A percentile compares a stretch with the other conserved stretches of the same genome.
Evolutionary conservation across 2,329 filamentous ascomycete genomes (phyloP).

Genomic region (Ceratocystis papillata): DNA sequence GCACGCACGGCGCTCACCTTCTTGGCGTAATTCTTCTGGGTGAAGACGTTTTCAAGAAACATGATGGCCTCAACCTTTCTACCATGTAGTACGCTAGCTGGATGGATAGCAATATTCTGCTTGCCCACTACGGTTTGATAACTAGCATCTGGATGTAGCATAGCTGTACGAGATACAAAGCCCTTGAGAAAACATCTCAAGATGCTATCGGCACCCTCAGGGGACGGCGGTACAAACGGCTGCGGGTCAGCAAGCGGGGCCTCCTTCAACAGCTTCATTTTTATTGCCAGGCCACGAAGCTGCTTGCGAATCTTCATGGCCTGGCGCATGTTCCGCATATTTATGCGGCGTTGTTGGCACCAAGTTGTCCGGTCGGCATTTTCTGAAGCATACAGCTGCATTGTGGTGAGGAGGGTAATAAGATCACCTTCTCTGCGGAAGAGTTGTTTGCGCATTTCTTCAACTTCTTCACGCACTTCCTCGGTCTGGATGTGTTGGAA

Average conservation of each 20-base stretch:
- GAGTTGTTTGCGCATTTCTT: slow-evolving; percentile 45
- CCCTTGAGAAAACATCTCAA: slow-evolving; percentile 53
- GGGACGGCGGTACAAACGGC: slow-evolving; percentile 44
- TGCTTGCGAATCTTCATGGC: slow-evolving; percentile 53
- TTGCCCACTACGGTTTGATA: slow-evolving; percentile 51
- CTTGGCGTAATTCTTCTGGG: slow-evolving; percentile 55
- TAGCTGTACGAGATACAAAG: slow-evolving; percentile 50
- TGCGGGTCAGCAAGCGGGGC: slow-evolving; percentile 41
- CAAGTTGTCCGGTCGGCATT: slow-evolving; percentile 45
- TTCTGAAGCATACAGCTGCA: slow-evolving; percentile 51
- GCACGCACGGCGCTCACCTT: slow-evolving; percentile 53
- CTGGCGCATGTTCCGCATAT: slow-evolving; percentile 50
- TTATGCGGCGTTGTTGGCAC: slow-evolving; percentile 49
- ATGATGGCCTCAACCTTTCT: slow-evolving; percentile 56
- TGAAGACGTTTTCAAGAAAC: slow-evolving; percentile 58
- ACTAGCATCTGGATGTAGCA: slow-evolving; percentile 48
- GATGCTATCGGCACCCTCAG: slow-evolving; percentile 44
- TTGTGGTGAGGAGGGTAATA: slow-evolving; percentile 52
- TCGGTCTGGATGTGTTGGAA: slow-evolving; percentile 50
- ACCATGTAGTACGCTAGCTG: slow-evolving; percentile 51
- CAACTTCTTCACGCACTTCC: slow-evolving; percentile 44
- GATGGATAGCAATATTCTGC: slow-evolving; percentile 51
- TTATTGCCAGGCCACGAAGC: slow-evolving; percentile 45
- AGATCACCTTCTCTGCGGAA: slow-evolving; percentile 53
- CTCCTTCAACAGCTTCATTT: slow-evolving; percentile 41